Evolutionary conservation across 192 early-diverging fungal genomes (phyloP), one percentile per base, ranked within the genome.

Genomic region (Chytriomyces sp.): DNA sequence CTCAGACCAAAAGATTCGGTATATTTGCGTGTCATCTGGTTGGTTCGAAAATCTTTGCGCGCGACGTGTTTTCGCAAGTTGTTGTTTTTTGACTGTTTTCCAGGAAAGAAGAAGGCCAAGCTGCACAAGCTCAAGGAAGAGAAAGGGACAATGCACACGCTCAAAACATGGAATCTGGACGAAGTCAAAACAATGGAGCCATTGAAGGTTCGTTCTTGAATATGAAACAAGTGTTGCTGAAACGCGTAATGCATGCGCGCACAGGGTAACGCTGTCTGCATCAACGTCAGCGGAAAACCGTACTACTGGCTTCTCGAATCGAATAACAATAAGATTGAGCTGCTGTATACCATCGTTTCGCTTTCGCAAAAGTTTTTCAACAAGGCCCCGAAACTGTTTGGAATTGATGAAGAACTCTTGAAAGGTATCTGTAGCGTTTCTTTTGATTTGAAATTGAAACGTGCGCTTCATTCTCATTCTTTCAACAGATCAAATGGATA

Each of bases 181-280:
- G 86, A 88, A 26, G 80, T 88, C 69, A 88, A 83, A 46, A 80
- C 80, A 5, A 62, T 88, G 9, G 83, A 84, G 71, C 72, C 76
- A 1, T 66, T 80, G 20, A 74, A 82, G 66, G 81, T 83, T 45
- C 18, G 16, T 24, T 61, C 7, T 74, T 23, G 8, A 45, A 67
- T 16, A 69, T 75, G n/a, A n/a, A n/a, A n/a, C n/a, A n/a, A n/a
- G n/a, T n/a, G 72, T 63, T 9, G 35, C 45, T 23, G 8, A 20
- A n/a, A 18, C 35, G 13, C 23, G 11, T 53, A 13, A 60, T 69
- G 13, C 4, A 8, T 28, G 45, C 50, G 5, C 67, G 43, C 9
- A 23, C 70, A 88, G 80, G 81, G 78, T 20, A 78, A 69, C 20
- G 75, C 50, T 46, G 68, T 82, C n/a, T 10, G 65, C 49, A 47